These are phyloP conservation scores for Vigna radiata DNA, from an alignment of 306 rosid species.

Conservation along the genomic window DNA sequence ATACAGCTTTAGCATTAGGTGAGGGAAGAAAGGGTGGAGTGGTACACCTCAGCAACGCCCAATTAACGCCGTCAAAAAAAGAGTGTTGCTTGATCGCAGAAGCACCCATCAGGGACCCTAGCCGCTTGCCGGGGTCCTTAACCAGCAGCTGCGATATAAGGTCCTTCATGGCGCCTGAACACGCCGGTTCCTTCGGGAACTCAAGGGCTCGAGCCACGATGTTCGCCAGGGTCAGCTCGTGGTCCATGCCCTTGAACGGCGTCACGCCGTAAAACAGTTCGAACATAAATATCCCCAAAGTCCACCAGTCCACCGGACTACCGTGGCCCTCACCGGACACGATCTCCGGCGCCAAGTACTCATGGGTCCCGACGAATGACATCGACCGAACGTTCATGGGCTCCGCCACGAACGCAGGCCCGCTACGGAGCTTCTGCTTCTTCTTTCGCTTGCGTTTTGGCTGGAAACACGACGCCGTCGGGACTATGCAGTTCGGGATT, in stretches of 20 bases:
- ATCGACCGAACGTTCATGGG: background rate
- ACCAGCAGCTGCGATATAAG: slow-evolving; percentile 7
- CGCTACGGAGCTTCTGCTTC: background rate
- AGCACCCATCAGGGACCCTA: background rate
- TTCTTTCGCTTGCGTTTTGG: background rate
- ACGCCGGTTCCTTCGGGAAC: slow-evolving; percentile 2
- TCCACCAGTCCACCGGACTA: slow-evolving; percentile 14
- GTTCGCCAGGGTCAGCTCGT: slow-evolving; percentile 8
- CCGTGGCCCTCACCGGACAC: slow-evolving; percentile 21
- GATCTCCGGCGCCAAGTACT: slow-evolving; percentile 10
- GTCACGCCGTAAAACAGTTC: slow-evolving; percentile 11
- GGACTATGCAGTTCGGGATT: slow-evolving; percentile 2
- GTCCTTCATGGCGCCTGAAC: background rate
- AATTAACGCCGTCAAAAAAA: slow-evolving; percentile 1
- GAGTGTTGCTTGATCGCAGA: slow-evolving; percentile 3
- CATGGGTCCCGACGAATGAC: slow-evolving; percentile 21
- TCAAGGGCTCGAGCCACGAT: slow-evolving; percentile 15
- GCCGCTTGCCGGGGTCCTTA: background rate
- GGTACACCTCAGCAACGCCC: background rate
- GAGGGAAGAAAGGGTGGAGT: slow-evolving; percentile 8
- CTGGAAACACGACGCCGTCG: background rate
- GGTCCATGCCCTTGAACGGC: slow-evolving; percentile 6
- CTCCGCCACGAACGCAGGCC: slow-evolving; percentile 6
- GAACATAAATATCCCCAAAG: background rate
- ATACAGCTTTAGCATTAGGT: background rate